Conservation (phyloP, 805 yeast genomes). For the Candida oleophila region DNA sequence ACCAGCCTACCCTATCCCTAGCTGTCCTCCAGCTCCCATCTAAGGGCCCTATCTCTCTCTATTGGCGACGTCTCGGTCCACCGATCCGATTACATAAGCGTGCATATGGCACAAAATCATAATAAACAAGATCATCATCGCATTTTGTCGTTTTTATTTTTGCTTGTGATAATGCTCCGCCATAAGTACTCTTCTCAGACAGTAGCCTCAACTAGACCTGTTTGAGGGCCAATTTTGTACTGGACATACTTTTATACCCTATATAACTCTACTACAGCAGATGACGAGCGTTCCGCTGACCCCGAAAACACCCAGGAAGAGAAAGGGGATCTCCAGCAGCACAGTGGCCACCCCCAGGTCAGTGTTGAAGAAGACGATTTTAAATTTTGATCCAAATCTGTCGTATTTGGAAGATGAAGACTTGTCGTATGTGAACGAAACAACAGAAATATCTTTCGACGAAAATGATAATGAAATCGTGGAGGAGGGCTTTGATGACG, state of each 20-base stretch:
- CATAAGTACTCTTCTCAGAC: background rate
- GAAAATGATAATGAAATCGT: slow-evolving; percentile 15
- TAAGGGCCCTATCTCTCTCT: too few relatives aligned
- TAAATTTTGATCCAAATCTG: slow-evolving; percentile 21
- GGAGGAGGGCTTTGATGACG: slow-evolving; percentile 7
- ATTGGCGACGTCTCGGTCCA: too few relatives aligned
- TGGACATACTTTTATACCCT: too few relatives aligned
- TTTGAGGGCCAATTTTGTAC: too few relatives aligned
- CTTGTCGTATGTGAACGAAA: slow-evolving; percentile 30
- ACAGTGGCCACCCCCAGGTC: slow-evolving; percentile 12
- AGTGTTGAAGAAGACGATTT: slow-evolving; percentile 14
- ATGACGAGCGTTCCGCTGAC: slow-evolving; percentile 4
- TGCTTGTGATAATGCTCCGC: background rate
- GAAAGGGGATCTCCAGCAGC: background rate
- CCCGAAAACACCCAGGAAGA: background rate
- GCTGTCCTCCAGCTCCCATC: too few relatives aligned
- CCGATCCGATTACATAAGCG: too few relatives aligned
- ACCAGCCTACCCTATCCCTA: too few relatives aligned
- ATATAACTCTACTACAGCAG: too few relatives aligned
- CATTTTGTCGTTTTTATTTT: slow-evolving; percentile 1
- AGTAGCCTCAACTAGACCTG: background rate
- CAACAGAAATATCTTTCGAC: slow-evolving; percentile 12
- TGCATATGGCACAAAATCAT: slow-evolving; percentile 4
- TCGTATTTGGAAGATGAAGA: slow-evolving; percentile 41
- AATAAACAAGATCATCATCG: slow-evolving; percentile 1